These are phyloP conservation scores for Pseudogymnoascus sp. DNA, from an alignment of 2,329 filamentous ascomycete species.

Conservation along the genomic window DNA sequence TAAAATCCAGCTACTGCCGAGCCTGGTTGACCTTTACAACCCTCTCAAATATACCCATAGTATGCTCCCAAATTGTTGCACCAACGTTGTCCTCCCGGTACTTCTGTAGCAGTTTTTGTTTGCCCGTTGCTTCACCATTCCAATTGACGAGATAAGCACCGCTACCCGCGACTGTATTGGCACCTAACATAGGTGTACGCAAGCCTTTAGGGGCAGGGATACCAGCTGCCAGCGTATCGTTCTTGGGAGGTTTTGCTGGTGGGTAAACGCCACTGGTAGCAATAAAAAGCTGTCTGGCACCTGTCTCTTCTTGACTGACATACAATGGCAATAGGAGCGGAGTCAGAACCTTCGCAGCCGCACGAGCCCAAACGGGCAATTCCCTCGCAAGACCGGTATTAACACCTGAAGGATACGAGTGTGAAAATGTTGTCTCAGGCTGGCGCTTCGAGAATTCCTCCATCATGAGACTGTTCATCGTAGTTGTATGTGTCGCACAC, in stretches of 20 bases:
- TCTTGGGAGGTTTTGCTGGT: slow-evolving; percentile 15
- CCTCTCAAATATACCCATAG: slow-evolving; percentile 19
- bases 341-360: slow-evolving; percentile 11
- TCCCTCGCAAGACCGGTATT: slow-evolving; percentile 35
- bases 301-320: slow-evolving; percentile 20
- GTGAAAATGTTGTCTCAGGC: slow-evolving; percentile 40
- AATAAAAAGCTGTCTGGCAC: slow-evolving; percentile 22
- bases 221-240: slow-evolving; percentile 12
- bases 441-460: slow-evolving; percentile 40
- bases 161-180: slow-evolving; percentile 15
- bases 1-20: not conserved
- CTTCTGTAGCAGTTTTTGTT: slow-evolving; percentile 15
- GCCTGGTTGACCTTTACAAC: slow-evolving; percentile 19
- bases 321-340: slow-evolving; percentile 15
- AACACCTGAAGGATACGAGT: slow-evolving; percentile 40
- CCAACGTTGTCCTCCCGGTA: slow-evolving; percentile 18
- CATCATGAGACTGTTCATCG: slow-evolving; percentile 39
- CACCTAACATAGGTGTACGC: not conserved
- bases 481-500: slow-evolving; percentile 21
- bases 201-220: slow-evolving; percentile 14
- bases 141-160: slow-evolving; percentile 20
- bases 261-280: slow-evolving; percentile 24
- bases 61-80: slow-evolving; percentile 23
- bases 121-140: slow-evolving; percentile 17
- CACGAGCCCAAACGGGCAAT: slow-evolving; percentile 13